Evolutionary conservation across 1,139 yeast species (phyloP).

Genomic region (Suhomyces choctaworum): DNA sequence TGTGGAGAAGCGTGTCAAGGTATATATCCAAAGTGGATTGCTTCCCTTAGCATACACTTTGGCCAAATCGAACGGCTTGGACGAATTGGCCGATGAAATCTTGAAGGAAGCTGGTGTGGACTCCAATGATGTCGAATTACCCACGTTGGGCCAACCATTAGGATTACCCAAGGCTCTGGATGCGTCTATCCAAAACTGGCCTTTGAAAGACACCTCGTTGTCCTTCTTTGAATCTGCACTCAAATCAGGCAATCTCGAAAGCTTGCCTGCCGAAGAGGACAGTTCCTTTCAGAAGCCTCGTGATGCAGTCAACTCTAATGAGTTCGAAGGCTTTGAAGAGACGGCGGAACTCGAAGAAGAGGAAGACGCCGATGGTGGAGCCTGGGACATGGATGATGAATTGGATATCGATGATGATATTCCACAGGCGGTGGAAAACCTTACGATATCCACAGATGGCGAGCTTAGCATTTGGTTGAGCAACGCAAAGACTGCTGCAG

Average conservation of each 20-base stretch:
- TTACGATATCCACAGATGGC: constrained; percentile 36
- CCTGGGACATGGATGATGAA: constrained; percentile 55
- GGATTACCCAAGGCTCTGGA: constrained; percentile 48
- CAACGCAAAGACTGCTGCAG: constrained; percentile 88
- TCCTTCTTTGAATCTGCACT: constrained; percentile 87
- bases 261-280: constrained; percentile 53
- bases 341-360: constrained; percentile 52
- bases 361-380: constrained; percentile 57
- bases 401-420: constrained; percentile 48
- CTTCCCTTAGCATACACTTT: constrained; percentile 89
- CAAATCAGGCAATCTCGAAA: constrained; percentile 70
- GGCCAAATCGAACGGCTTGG: constrained; percentile 84
- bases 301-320: constrained; percentile 17
- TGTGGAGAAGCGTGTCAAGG: constrained; percentile 70
- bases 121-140: constrained; percentile 67
- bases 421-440: constrained; percentile 32
- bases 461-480: constrained; percentile 85
- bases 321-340: constrained; percentile 34
- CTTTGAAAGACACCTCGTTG: constrained; percentile 67
- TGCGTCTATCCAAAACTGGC: constrained; percentile 70
- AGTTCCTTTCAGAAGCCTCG: constrained; percentile 21
- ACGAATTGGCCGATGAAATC: constrained; percentile 69
- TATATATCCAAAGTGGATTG: constrained; percentile 77
- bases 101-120: constrained; percentile 68
- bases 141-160: constrained; percentile 48